Base-by-base conservation (phyloP, 106 monocot genomes). In the Phalaenopsis equestris region DNA sequence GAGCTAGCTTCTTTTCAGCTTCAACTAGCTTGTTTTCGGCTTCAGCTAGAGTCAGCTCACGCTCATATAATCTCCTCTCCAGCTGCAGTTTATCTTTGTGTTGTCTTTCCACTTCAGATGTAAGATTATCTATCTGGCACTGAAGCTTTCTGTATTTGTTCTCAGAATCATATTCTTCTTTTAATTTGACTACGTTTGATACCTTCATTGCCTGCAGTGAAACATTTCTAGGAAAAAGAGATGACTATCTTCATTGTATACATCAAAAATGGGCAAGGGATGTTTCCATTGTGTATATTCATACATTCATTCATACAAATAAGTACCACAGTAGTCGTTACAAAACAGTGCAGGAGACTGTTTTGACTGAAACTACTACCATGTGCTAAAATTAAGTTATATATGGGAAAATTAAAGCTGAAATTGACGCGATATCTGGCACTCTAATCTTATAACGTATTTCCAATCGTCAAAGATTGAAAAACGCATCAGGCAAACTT, bases 81-180 rank as follows among this genome's bases (percentile, higher is more conserved):
- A 89, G 41, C n/a, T 88, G 77, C 38, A 78, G 75, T 82, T 86
- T 94, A 77, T 91, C 94, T 78, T 91, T 94, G 42, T 91, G 78
- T 48, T 78, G 79, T 75, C 90, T 91, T 45, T 94, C 94, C 42
- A 86, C 79, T 74, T 94, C 91, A 77, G 87, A 81, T 24, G 85
- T 88, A 72, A 94, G 88, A 84, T 74, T 67, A 77, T 94, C 94
- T 39, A 91, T 77, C 37, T 88, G 86, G 70, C 55, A 21, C 75
- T 90, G 86, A 43, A 91, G 84, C 79, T 88, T 91, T 78, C 83
- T 86, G 57, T 86, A 91, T 9, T 84, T 81, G 74, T 75, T 88
- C 70, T 91, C 91, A 82, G 88, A 94, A 87, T 94, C 91, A 74
- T 91, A 83, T 84, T 94, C 94, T 70, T 94, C 91, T 80, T 85